Conservation (phyloP, 768 basidiomycete species). For the Sporobolomyces pararoseus region DNA sequence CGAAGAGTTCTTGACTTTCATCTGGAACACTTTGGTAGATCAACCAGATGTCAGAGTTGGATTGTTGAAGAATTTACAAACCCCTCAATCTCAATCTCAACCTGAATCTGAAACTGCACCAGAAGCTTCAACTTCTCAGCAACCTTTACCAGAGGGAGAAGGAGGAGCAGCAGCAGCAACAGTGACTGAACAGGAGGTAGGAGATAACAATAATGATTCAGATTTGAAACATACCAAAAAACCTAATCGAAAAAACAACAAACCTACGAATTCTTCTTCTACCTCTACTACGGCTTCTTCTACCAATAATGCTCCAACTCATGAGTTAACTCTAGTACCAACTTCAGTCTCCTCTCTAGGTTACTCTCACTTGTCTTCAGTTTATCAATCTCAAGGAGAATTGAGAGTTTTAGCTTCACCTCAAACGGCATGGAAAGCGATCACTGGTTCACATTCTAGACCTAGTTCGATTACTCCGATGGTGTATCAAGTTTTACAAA, state of each 20-base stretch:
- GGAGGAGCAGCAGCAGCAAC: background rate
- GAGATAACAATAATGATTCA: background rate
- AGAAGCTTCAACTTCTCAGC: background rate
- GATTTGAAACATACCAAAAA: background rate
- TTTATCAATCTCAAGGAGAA: background rate
- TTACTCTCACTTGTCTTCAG: background rate
- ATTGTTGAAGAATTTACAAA: constrained; percentile 50
- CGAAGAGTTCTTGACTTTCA: constrained; percentile 69
- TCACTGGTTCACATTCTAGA: constrained; percentile 82
- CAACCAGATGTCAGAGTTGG: constrained; percentile 75
- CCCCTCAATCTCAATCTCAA: constrained; percentile 39
- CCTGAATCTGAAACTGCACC: background rate
- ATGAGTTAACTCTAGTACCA: constrained; percentile 13
- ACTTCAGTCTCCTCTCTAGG: background rate
- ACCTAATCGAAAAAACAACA: background rate
- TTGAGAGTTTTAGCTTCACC: constrained; percentile 59
- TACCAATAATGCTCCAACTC: no score
- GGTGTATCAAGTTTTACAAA: constrained; percentile 77
- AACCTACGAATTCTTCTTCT: background rate
- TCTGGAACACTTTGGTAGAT: constrained; percentile 74
- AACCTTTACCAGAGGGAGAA: background rate
- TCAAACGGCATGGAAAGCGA: constrained; percentile 68
- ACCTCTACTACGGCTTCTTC: no score
- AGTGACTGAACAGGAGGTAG: background rate
- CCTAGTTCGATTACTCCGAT: constrained; percentile 74